These are phyloP conservation scores for Leccinum variicolor DNA, from an alignment of 768 basidiomycete species.

Conservation along the genomic window DNA sequence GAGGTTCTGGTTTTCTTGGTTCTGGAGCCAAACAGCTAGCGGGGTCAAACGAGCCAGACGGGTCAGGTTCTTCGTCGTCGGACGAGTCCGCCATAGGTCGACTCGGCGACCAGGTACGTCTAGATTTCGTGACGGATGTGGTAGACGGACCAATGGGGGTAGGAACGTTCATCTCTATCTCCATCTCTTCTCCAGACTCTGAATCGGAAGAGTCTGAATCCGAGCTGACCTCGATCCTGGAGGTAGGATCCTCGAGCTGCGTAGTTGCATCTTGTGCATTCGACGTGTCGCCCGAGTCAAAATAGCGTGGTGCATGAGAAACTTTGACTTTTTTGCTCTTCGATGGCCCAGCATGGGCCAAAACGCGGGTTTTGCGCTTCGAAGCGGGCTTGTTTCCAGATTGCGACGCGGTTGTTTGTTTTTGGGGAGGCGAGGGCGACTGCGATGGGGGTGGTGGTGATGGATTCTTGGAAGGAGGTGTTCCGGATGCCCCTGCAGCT, in stretches of 20 bases:
- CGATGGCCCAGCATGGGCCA: slow-evolving; percentile 16
- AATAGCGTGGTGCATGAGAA: slow-evolving; percentile 33
- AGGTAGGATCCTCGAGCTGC: slow-evolving; percentile 29
- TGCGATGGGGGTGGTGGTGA: slow-evolving; percentile 4
- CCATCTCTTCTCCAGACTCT: slow-evolving; percentile 23
- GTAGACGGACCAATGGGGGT: slow-evolving; percentile 9
- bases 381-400: slow-evolving; percentile 25
- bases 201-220: slow-evolving; percentile 21
- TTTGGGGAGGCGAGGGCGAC: slow-evolving; percentile 10
- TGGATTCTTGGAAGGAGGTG: slow-evolving; percentile 14
- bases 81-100: slow-evolving; percentile 46
- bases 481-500: slow-evolving; percentile 18
- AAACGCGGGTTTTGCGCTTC: slow-evolving; percentile 45
- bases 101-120: slow-evolving; percentile 61
- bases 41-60: not conserved
- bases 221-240: slow-evolving; percentile 36
- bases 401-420: slow-evolving; percentile 2
- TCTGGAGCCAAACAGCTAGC: not conserved
- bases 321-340: slow-evolving; percentile 31
- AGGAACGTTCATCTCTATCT: slow-evolving; percentile 15
- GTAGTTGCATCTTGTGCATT: slow-evolving; percentile 19
- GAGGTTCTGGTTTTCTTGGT: slow-evolving; percentile 13
- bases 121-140: slow-evolving; percentile 16
- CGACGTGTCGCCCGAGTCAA: slow-evolving; percentile 33
- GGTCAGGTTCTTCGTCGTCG: slow-evolving; percentile 37